phyloP scores from a whole-genome alignment of 139 green algal genomes.

The Chlorella sp. region DNA sequence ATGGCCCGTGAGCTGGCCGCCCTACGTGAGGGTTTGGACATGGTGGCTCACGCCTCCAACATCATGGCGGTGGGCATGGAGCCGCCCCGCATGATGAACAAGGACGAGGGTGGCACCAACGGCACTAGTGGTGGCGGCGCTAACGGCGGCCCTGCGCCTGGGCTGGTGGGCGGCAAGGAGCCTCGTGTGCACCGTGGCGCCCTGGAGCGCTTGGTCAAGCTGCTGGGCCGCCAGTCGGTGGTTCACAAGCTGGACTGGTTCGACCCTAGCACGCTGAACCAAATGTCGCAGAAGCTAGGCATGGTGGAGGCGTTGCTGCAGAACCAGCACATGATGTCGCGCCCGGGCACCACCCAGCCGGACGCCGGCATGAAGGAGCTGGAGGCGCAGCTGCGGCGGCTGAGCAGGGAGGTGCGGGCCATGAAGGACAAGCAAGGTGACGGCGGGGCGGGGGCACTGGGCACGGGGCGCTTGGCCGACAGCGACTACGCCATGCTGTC shows the following conservation, averaged over 20 bases:
- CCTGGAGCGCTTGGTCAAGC: slow-evolving; percentile 29
- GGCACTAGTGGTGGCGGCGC: not conserved
- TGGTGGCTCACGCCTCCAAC: slow-evolving; percentile 33
- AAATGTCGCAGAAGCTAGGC: slow-evolving; percentile 35
- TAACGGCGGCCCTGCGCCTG: not conserved
- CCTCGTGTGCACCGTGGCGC: slow-evolving; percentile 14
- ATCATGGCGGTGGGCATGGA: slow-evolving; percentile 35
- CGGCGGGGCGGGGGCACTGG: not conserved
- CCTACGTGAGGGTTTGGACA: slow-evolving; percentile 25
- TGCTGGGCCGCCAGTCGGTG: slow-evolving; percentile 19
- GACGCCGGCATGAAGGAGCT: slow-evolving; percentile 26
- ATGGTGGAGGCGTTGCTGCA: slow-evolving; percentile 34
- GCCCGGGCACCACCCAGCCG: not conserved
- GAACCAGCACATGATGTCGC: slow-evolving; percentile 4
- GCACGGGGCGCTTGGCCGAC: not conserved
- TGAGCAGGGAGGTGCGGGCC: not conserved
- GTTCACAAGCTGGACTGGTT: slow-evolving; percentile 48
- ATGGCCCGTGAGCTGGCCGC: not conserved
- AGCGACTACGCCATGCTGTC: slow-evolving; percentile 52
- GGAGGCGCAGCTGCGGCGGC: slow-evolving; percentile 21
- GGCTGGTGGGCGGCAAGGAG: slow-evolving; percentile 17
- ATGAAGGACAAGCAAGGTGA: slow-evolving; percentile 11
- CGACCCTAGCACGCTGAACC: slow-evolving; percentile 31
- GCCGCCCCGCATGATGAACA: not conserved
- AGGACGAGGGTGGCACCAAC: not conserved